Base-by-base conservation (phyloP, 139 green algal genomes). In the Chlorella vulgaris region DNA sequence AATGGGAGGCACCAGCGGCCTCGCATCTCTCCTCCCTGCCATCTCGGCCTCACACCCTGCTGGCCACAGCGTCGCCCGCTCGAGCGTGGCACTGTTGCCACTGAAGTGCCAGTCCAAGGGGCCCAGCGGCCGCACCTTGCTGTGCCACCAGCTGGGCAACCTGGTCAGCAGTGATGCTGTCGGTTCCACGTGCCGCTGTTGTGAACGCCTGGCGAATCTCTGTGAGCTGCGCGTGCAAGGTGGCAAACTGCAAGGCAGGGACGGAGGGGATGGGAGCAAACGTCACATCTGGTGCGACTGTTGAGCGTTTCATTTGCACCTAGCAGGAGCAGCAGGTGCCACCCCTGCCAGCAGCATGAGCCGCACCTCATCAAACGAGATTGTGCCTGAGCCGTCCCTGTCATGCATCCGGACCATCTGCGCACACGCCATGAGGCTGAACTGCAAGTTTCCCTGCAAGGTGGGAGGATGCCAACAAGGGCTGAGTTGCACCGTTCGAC, bases 341-440 rank as follows among this genome's bases (percentile, higher is more conserved):
- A n/a, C n/a, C n/a, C n/a, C n/a, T n/a, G n/a, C n/a, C n/a, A n/a
- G n/a, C n/a, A n/a, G n/a, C n/a, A n/a, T n/a, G n/a, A 24, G 29
- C 33, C 51, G 50, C 29, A 79, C 62, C 51, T 79, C 73, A 7
- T 19, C 29, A 26, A 69, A 36, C 5, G 35, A 36, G 36, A 79
- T 79, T 28, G 33, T 53, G 50, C 73, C 73, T 10, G 22, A 39
- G 73, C 39, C 39, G 53, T 79, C 73, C 0, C 36, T 33, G 35
- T 79, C 73, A 24, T 79, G 73, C 51, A 79, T 50, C 24, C 28
- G 39, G 35, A 68, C 51, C 73, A 79, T 79, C 73, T 79, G 70
- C 13, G 70, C 53, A 55, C 70, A 78, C 3, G 70, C 70, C 70
- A 67, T 65, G 13, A 78, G 50, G 18, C n/a, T 47, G 73, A 79